phyloP scores from a whole-genome alignment of 352 stramenopile species.

The Pythium volutum region DNA sequence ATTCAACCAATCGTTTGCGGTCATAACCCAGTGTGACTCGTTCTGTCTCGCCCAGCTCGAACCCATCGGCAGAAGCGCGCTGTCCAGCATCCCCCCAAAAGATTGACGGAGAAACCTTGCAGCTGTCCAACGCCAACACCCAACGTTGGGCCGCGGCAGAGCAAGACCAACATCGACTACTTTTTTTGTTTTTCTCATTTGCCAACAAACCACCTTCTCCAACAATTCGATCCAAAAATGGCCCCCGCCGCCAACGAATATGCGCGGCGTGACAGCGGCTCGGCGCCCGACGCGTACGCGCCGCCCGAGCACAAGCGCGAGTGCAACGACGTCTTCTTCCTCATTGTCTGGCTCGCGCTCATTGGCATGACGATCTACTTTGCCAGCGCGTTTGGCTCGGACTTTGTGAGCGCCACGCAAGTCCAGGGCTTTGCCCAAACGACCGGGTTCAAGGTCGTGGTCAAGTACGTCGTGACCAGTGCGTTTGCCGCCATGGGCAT shows the following conservation, averaged over 20 bases:
- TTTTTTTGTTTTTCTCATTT: not conserved
- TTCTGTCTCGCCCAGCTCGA: no score
- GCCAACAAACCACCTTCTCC: not conserved
- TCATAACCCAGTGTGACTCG: no score
- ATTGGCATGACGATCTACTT: conserved; percentile 34
- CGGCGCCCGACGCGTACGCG: conserved; percentile 14
- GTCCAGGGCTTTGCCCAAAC: conserved; percentile 29
- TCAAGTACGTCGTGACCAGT: conserved; percentile 52
- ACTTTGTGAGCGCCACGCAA: conserved; percentile 28
- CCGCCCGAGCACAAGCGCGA: conserved; percentile 24
- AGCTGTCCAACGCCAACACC: no score
- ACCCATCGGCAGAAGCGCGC: no score
- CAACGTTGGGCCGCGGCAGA: no score
- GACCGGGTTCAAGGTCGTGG: conserved; percentile 53
- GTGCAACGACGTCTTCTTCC: conserved; percentile 42
- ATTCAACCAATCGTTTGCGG: no score
- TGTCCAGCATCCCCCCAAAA: no score
- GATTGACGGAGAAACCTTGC: no score
- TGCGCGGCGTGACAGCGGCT: conserved; percentile 15
- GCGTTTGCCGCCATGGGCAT: conserved; percentile 54
- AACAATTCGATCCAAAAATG: no score
- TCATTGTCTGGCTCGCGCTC: conserved; percentile 33
- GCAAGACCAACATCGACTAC: not conserved
- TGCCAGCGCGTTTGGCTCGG: conserved; percentile 26
- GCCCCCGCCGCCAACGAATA: conserved; percentile 6